Base-by-base conservation (phyloP, 2,329 filamentous ascomycete genomes). In the Botryosphaeria agaves region DNA sequence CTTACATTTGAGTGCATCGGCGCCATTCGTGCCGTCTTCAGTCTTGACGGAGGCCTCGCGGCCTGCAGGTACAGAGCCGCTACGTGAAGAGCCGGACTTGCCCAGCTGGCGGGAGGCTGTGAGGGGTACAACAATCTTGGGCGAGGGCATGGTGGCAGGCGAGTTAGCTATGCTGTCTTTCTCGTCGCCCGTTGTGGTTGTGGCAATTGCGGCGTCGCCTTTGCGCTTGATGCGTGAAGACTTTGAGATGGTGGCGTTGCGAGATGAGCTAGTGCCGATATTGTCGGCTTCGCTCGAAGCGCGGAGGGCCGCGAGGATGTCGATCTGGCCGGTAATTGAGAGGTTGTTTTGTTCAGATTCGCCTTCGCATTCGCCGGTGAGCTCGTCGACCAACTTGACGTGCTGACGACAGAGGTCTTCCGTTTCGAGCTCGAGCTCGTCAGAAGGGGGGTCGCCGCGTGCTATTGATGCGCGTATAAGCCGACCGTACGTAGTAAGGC, bases 31-130 rank as follows among this genome's bases (percentile, higher is more conserved):
- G 18, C 51, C 52, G 31, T 64, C 60, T 39, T 64, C 61, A 28
- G 54, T 50, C 38, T 65, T 65, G n/a, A 64, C 61, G 28, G 55
- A 59, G n/a, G 57, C 45, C 37, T 65, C 61, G 20, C 61, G 48
- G 9, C 47, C 56, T 30, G 53, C 53, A 9, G 58, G 54, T 19
- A 64, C 58, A 25, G 54, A 59, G 28, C 56, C 55, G 12, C 47
- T 47, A 17, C 51, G 43, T 7, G 48, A 50, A 1, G 44, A 42
- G 27, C 52, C 51, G 26, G 52, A 46, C 41, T 59, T 55, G 32
- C 36, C 33, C 29, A 27, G 26, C 14, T 52, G 38, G 24, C 49
- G 36, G 17, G 49, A 46, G 35, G 51, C 50, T 16, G 45, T 43
- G 28, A 35, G 39, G 29, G 34, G 40, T 30, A 14, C 18, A 7